Base-by-base conservation (phyloP, 2,329 filamentous ascomycete genomes). In the Whalleya microplaca region DNA sequence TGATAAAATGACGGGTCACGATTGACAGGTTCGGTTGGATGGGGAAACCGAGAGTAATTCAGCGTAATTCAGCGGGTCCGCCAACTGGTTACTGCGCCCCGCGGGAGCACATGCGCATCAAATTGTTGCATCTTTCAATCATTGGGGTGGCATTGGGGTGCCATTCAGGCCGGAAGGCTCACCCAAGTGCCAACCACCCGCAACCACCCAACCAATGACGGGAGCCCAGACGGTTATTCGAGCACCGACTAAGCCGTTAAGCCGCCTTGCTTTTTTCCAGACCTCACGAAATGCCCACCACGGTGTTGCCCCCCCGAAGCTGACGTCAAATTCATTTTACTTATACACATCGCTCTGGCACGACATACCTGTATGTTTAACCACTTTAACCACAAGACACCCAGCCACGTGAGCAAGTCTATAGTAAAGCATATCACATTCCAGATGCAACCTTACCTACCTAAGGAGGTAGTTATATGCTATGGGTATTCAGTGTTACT, bases 11-110 rank as follows among this genome's bases (percentile, higher is more conserved):
- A 37, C 32, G 32, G 32, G 32, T 16, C 32, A 56, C 48, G 45
- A 52, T 48, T 41, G 46, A 58, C 51, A 37, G 32, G 8, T 56
- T 63, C 60, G 60, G 60, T 61, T 63, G 57, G 57, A 61, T 61
- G 57, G 58, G 57, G 57, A 53, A 61, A 45, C 60, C 55, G 58
- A 56, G 43, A 41, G 48, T 4, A 27, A 27, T 27, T 9, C 32
- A 37, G 32, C 32, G 32, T n/a, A 9, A 4, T 60, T 62, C 54
- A 61, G 60, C 55, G 60, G 60, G 55, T 29, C 58, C 58, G 57
- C 55, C 50, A 61, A 42, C 58, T 54, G 44, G 48, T 40, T 2
- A 45, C 29, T 21, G 20, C 7, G 14, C 21, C 18, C 18, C 16
- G 21, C 20, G 9, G 2, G 21, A 23, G 8, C 21, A 21, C 21